Percentiles rank a stretch among this genome's conserved stretches.
Conservation (phyloP, 2,329 filamentous ascomycete genomes). For the Trichoderma citrinoviride region DNA sequence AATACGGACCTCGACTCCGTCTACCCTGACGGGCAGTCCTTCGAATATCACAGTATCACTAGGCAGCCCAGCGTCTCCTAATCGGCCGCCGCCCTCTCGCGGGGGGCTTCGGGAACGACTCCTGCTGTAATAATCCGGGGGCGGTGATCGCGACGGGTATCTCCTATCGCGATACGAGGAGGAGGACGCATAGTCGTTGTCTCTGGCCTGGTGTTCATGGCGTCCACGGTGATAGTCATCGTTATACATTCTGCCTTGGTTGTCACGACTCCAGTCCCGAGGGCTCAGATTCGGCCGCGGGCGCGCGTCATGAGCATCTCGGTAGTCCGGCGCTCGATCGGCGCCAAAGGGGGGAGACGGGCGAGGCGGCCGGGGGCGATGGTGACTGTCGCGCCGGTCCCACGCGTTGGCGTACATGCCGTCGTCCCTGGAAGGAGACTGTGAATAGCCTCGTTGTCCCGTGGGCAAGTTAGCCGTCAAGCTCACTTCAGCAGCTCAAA, state of each 20-base stretch:
- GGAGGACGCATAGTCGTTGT: slow-evolving; percentile 23
- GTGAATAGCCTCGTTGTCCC: slow-evolving; percentile 44
- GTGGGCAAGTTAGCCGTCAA: slow-evolving; percentile 45
- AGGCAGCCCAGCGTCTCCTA: slow-evolving; percentile 41
- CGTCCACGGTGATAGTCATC: slow-evolving; percentile 34
- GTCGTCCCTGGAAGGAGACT: slow-evolving; percentile 44
- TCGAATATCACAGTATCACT: slow-evolving; percentile 56
- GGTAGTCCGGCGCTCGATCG: slow-evolving; percentile 28
- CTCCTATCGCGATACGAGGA: slow-evolving; percentile 24
- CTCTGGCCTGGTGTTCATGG: slow-evolving; percentile 27
- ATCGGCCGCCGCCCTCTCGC: slow-evolving; percentile 40
- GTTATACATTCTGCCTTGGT: slow-evolving; percentile 42
- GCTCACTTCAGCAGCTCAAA: slow-evolving; percentile 33
- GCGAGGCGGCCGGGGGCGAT: slow-evolving; percentile 29
- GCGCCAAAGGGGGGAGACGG: slow-evolving; percentile 27
- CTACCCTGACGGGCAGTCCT: slow-evolving; percentile 49
- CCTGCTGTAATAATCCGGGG: slow-evolving; percentile 30
- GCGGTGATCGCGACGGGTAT: slow-evolving; percentile 31
- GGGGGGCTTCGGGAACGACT: slow-evolving; percentile 38
- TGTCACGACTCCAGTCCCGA: slow-evolving; percentile 32
- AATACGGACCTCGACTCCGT: slow-evolving; percentile 50
- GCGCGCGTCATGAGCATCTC: slow-evolving; percentile 32
- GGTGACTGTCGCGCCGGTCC: slow-evolving; percentile 34
- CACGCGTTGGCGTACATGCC: slow-evolving; percentile 32
- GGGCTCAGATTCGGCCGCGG: slow-evolving; percentile 27